phyloP scores from a whole-genome alignment of 2,329 filamentous ascomycete genomes.

The Fusarium sp. region DNA sequence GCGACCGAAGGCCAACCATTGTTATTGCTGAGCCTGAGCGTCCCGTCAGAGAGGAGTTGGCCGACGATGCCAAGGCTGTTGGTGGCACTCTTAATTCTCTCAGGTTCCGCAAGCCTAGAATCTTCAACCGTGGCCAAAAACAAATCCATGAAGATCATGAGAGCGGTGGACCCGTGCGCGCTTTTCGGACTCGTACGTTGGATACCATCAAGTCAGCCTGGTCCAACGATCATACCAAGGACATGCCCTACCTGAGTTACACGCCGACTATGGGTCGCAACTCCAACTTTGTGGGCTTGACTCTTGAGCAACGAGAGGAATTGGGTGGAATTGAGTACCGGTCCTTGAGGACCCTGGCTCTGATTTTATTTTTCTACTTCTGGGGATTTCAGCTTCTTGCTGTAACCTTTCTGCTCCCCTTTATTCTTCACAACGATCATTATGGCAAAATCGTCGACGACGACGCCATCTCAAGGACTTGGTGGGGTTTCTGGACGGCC shows the following conservation, averaged over 20 bases:
- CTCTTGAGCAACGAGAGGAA: conserved; percentile 92
- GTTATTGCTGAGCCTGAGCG: conserved; percentile 73
- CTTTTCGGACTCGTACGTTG: conserved; percentile 60
- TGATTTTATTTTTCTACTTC: conserved; percentile 83
- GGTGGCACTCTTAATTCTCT: conserved; percentile 54
- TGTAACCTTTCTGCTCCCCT: conserved; percentile 78
- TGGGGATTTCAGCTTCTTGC: conserved; percentile 84
- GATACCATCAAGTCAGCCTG: conserved; percentile 67
- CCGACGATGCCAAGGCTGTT: conserved; percentile 56
- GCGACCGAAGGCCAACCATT: conserved; percentile 65
- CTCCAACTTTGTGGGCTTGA: conserved; percentile 88
- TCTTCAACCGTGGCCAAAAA: conserved; percentile 52
- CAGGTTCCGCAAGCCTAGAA: conserved; percentile 56
- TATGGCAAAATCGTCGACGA: conserved; percentile 75
- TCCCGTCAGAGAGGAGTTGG: conserved; percentile 49
- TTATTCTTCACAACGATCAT: conserved; percentile 73
- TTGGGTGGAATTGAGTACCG: conserved; percentile 97
- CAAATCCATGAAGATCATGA: conserved; percentile 52
- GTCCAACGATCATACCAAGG: conserved; percentile 63
- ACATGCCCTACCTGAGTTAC: conserved; percentile 93
- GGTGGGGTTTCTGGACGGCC: conserved; percentile 94
- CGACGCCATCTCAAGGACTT: conserved; percentile 73
- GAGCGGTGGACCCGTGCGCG: conserved; percentile 37
- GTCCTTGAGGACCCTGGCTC: conserved; percentile 84
- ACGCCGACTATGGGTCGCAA: conserved; percentile 93